A percentile compares a stretch with the other conserved stretches of the same genome.
phyloP scores from a whole-genome alignment of 148 eudicot species.

The Nepenthes mirabilis region DNA sequence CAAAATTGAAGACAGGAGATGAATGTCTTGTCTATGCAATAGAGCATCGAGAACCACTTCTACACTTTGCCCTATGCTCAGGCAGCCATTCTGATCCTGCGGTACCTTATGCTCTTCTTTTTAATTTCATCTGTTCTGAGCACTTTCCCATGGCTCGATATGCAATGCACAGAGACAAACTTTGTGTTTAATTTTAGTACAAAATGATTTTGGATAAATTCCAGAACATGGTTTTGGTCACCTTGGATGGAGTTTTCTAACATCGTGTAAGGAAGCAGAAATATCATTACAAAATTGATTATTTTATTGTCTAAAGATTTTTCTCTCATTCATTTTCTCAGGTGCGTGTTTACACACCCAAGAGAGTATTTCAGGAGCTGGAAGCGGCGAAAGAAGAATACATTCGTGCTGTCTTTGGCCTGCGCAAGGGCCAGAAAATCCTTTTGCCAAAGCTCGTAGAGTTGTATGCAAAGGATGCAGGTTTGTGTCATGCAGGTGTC shows the following conservation, averaged over 20 bases:
- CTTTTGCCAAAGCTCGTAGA: conserved; percentile 71
- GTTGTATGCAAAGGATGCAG: conserved; percentile 65
- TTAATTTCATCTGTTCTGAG: not conserved
- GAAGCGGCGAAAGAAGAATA: conserved; percentile 92
- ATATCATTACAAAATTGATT: too few species aligned
- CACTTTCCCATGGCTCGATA: not conserved
- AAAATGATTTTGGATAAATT: not conserved
- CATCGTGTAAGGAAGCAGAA: too few species aligned
- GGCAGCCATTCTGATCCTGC: conserved; percentile 99
- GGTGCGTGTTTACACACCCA: conserved; percentile 86
- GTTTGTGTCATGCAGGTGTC: conserved; percentile 41
- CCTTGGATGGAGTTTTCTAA: too few species aligned
- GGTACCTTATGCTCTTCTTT: conserved; percentile 24
- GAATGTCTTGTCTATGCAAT: conserved; percentile 62
- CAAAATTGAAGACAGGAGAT: conserved; percentile 65
- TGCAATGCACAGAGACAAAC: not conserved
- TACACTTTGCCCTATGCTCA: conserved; percentile 79
- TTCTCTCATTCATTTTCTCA: conserved; percentile 8
- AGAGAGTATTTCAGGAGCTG: conserved; percentile 63
- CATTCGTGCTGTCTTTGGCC: conserved; percentile 89
- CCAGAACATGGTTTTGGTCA: too few species aligned
- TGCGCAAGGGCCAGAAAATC: conserved; percentile 64
- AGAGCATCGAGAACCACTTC: conserved; percentile 85
- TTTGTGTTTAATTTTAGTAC: not conserved
- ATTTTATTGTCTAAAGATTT: not conserved